Evolutionary conservation across 2,329 filamentous ascomycete species (phyloP).

Genomic region (Aspergillus sp.): DNA sequence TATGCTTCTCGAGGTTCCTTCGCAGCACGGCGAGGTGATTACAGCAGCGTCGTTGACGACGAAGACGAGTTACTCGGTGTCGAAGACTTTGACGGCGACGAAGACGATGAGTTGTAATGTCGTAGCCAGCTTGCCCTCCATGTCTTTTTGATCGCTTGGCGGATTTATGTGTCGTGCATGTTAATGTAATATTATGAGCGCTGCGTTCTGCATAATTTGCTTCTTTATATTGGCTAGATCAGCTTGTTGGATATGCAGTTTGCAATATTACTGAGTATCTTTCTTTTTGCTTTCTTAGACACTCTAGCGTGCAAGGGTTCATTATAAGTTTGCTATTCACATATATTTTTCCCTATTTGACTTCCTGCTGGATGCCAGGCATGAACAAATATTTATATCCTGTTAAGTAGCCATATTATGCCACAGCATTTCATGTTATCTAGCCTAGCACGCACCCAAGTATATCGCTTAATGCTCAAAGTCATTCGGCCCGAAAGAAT

Average conservation of each 20-base stretch:
- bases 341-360: not conserved
- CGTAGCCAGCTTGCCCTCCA: not conserved
- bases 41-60: slow-evolving; percentile 84
- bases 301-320: not conserved
- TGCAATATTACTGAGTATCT: not conserved
- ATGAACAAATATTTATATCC: too few species aligned
- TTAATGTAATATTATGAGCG: not conserved
- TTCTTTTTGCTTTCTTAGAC: not conserved
- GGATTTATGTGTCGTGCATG: slow-evolving; percentile 2
- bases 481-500: slow-evolving; percentile 67
- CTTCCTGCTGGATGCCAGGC: not conserved
- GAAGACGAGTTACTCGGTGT: slow-evolving; percentile 85
- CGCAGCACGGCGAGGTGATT: slow-evolving; percentile 81
- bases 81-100: slow-evolving; percentile 89
- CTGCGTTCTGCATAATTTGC: not conserved
- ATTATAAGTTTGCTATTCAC: not conserved
- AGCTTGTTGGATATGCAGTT: not conserved
- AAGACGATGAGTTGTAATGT: slow-evolving; percentile 61
- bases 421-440: not conserved
- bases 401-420: not conserved
- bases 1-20: slow-evolving; percentile 92
- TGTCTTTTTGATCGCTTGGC: not conserved
- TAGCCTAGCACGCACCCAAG: not conserved
- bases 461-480: slow-evolving; percentile 38
- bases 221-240: not conserved